Conservation (phyloP, 129 eudicot genomes). For the Saussurea involucrata region DNA sequence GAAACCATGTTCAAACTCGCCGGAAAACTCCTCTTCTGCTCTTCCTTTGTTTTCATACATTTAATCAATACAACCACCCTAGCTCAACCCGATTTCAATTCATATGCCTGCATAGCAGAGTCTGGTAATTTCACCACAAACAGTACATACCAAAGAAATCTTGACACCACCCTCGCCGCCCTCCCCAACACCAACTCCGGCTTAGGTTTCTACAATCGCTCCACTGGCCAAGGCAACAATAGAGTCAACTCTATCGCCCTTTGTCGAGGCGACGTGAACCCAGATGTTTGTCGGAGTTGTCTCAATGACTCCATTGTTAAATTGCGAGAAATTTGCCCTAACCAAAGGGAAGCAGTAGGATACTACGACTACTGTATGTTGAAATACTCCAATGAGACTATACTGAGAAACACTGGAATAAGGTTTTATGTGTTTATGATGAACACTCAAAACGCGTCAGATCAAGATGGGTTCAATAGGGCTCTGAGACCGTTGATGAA, state of each 20-base stretch:
- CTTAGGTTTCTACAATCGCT: conserved; percentile 15
- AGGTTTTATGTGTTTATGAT: background rate
- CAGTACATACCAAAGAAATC: conserved; percentile 2
- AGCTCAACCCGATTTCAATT: background rate
- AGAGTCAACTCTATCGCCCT: conserved; percentile 15
- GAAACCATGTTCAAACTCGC: background rate
- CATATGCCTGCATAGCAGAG: background rate
- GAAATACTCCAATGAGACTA: conserved; percentile 14
- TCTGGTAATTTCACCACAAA: background rate
- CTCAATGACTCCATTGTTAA: background rate
- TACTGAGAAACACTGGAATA: background rate
- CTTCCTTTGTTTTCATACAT: background rate
- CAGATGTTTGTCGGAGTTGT: conserved; percentile 14
- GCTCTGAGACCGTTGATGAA: background rate
- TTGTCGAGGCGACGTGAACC: conserved; percentile 30
- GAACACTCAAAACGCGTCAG: background rate
- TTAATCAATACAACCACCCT: background rate
- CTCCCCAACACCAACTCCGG: background rate
- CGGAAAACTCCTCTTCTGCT: background rate
- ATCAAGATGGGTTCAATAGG: background rate
- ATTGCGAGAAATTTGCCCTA: conserved; percentile 4
- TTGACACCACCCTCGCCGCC: background rate
- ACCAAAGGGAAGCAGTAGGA: conserved; percentile 13
- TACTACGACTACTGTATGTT: conserved; percentile 21
- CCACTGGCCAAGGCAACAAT: conserved; percentile 1